Conservation (phyloP, 345 rosid species). For the Syzygium aqueum region DNA sequence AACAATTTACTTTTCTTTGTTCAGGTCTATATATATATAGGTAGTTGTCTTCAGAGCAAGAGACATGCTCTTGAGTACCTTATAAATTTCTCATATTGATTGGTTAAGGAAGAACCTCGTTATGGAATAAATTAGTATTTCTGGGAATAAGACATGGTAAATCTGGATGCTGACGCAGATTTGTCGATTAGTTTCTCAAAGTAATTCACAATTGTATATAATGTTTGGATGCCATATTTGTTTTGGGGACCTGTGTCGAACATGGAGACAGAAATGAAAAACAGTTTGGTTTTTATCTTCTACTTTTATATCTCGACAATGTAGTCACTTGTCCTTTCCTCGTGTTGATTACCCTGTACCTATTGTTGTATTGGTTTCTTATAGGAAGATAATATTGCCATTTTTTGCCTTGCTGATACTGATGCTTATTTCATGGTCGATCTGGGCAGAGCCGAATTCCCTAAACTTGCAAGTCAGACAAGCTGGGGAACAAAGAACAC, state of each 20-base stretch:
- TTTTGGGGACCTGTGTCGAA: neutral
- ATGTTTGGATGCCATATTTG: neutral
- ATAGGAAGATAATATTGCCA: neutral
- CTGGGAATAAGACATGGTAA: neutral
- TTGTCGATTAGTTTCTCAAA: neutral
- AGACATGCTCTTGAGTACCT: neutral
- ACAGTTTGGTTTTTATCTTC: neutral
- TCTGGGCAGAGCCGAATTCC: constrained; percentile 52
- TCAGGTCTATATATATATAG: neutral
- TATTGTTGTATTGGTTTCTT: neutral
- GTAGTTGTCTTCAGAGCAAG: neutral
- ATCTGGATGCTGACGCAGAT: neutral
- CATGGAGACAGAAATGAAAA: neutral
- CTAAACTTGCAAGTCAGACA: constrained; percentile 45
- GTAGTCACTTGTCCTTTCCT: neutral
- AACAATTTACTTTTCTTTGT: neutral
- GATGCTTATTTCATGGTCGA: neutral
- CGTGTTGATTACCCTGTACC: neutral
- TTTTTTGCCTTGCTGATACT: neutral
- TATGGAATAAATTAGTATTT: neutral
- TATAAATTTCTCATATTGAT: neutral
- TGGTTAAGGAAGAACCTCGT: neutral
- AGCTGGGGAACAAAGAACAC: constrained; percentile 70
- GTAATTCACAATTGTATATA: neutral
- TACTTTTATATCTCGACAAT: neutral